Percentiles rank a stretch among this genome's conserved stretches.
Evolutionary conservation across 306 rosid genomes (phyloP).

Genomic region (Dalbergia oliveri): DNA sequence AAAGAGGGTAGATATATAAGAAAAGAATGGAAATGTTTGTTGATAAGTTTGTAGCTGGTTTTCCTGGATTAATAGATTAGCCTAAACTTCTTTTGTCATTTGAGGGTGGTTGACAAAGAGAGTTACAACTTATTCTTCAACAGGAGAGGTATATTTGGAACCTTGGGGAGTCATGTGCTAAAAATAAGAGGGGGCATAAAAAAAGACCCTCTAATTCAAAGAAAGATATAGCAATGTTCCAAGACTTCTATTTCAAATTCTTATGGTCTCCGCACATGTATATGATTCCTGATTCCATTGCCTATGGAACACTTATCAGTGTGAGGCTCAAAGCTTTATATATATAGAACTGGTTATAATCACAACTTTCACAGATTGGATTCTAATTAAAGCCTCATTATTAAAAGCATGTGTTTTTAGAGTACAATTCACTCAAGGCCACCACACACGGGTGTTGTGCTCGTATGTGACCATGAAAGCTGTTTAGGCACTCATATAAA

Average conservation of each 20-base stretch:
- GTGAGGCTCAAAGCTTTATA: constrained; percentile 45
- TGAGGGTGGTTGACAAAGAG: constrained; percentile 32
- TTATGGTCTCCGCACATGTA: constrained; percentile 23
- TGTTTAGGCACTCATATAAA: neutral
- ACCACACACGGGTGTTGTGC: neutral
- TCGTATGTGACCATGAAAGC: neutral
- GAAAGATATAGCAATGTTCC: constrained; percentile 6
- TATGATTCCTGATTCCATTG: constrained; percentile 57
- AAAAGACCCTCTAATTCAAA: constrained; percentile 20
- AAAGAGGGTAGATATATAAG: constrained; percentile 37
- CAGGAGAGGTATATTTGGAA: constrained; percentile 26
- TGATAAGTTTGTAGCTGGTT: neutral
- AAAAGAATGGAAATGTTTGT: constrained; percentile 48
- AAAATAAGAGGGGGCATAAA: constrained; percentile 35
- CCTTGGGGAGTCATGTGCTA: constrained; percentile 54
- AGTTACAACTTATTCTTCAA: constrained; percentile 42
- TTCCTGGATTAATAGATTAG: constrained; percentile 13
- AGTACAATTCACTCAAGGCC: constrained; percentile 50
- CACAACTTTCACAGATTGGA: constrained; percentile 51
- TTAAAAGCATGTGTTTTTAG: constrained; percentile 47
- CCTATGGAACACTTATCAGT: constrained; percentile 30
- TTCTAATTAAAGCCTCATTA: constrained; percentile 48
- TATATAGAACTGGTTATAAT: constrained; percentile 37
- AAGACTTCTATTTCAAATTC: constrained; percentile 7
- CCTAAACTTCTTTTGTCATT: constrained; percentile 38